Base-by-base conservation (phyloP, 2,329 filamentous ascomycete species). In the Shiraia sp. region DNA sequence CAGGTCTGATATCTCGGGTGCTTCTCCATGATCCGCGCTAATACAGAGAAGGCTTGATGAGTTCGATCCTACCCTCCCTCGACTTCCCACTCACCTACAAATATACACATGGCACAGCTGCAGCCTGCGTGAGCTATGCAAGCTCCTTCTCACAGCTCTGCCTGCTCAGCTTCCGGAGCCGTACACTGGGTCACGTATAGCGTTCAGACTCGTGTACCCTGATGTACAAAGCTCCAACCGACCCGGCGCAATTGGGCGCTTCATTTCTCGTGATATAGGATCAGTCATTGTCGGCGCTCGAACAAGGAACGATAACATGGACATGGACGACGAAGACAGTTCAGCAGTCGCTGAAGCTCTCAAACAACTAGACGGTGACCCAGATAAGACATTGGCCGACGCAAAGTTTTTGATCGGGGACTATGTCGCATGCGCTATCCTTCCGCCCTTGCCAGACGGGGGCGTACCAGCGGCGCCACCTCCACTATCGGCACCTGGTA, bases 81-180 rank as follows among this genome's bases (percentile, higher is more conserved):
- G 79, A 36, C 78, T 88, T 15, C 75, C 85, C 5, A 74, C 85
- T 6, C 81, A 87, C 65, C 76, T 95, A 17, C 80, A 88, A 48
- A 85, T 96, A 58, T 91, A 96, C 76, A 91, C 90, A 42, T 95
- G 90, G 87, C 79, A 83, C 42, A 83, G 81, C 58, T 92, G 88
- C 72, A 90, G 87, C 2, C 79, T 97, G 16, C 77, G 80, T 53
- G 90, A 96, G 69, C 82, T 97, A 25, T 85, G 87, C 15, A 82
- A 88, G 42, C 84, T 92, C 39, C 79, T 97, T 42, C 81, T 83
- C 19, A 80, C 81, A 36, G 79, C 86, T 1, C 76, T 88, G 1
- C 86, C 88, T 0, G 72, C 76, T 2, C 73, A 90, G 14, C 79
- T 96, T 2, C 89, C 90, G 1, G 75, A 79, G 26, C 88, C 88